These are phyloP conservation scores for Nectriaceae sp. DNA, from an alignment of 2,329 filamentous ascomycete species.

Conservation along the genomic window DNA sequence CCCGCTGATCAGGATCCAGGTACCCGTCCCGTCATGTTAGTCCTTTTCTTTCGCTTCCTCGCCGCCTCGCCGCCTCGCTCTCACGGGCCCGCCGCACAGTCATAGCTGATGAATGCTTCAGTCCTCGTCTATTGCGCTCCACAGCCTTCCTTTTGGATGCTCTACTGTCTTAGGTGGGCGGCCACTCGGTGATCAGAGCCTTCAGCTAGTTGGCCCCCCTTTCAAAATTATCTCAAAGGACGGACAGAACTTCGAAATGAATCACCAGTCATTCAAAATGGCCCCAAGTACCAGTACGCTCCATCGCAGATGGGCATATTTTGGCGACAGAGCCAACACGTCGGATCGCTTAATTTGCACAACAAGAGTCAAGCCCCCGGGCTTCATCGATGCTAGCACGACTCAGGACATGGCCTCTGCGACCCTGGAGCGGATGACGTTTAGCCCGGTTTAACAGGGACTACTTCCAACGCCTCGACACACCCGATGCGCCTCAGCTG, in stretches of 20 bases:
- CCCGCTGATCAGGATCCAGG: conserved; percentile 12
- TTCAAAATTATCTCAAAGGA: conserved; percentile 6
- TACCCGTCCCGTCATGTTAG: conserved; percentile 8
- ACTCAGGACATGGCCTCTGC: conserved; percentile 17
- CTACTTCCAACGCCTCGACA: conserved; percentile 4
- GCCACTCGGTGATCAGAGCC: conserved; percentile 6
- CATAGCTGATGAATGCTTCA: neutral
- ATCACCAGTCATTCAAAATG: conserved; percentile 7
- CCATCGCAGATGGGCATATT: neutral
- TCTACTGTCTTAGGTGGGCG: neutral
- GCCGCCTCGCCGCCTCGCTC: too few species aligned
- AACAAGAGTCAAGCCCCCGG: neutral
- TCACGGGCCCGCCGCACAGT: too few species aligned
- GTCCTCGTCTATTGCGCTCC: neutral
- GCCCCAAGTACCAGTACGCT: neutral
- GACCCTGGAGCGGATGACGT: conserved; percentile 16
- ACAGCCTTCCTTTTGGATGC: neutral
- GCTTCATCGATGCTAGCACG: neutral
- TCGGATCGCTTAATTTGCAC: neutral
- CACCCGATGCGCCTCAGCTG: conserved; percentile 1
- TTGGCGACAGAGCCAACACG: neutral
- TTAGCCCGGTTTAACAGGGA: conserved; percentile 20
- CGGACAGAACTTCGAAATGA: conserved; percentile 7
- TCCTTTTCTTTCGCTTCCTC: neutral
- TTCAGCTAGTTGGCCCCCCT: conserved; percentile 9